Conservation (phyloP, 495 filamentous ascomycete genomes). For the Acidomyces sp. region DNA sequence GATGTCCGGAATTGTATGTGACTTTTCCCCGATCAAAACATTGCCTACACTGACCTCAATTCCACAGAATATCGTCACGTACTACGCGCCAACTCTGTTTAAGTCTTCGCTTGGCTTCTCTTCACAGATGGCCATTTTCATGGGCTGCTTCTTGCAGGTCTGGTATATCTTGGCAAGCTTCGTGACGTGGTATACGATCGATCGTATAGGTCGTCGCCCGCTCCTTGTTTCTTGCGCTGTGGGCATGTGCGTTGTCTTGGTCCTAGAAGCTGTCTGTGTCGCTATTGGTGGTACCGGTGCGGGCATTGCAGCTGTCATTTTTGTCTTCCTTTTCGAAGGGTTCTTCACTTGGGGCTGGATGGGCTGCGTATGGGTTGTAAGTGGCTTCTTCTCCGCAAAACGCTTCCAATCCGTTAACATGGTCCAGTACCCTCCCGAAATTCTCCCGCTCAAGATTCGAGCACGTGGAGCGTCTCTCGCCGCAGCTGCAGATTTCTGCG, state of each 20-base stretch:
- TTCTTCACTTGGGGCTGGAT: constrained; percentile 29
- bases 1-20: constrained; percentile 27
- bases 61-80: constrained; percentile 31
- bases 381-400: constrained; percentile 15
- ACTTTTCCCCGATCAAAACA: neutral
- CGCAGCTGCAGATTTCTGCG: too few species aligned
- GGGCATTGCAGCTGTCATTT: constrained; percentile 24
- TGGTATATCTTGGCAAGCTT: constrained; percentile 29
- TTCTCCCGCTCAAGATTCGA: constrained; percentile 42
- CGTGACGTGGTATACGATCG: constrained; percentile 28
- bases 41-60: neutral
- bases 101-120: constrained; percentile 22
- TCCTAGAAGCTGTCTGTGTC: constrained; percentile 25
- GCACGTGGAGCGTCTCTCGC: too few species aligned
- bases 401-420: constrained; percentile 54
- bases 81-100: constrained; percentile 28
- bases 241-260: constrained; percentile 24
- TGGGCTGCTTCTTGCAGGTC: constrained; percentile 25
- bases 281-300: constrained; percentile 16
- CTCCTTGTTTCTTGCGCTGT: constrained; percentile 26
- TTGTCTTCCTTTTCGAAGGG: constrained; percentile 28
- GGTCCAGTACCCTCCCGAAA: constrained; percentile 44
- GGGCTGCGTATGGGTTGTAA: constrained; percentile 34
- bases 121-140: constrained; percentile 22
- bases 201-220: constrained; percentile 13